Evolutionary conservation across 306 rosid species (phyloP).

Genomic region (Lathyrus tuberosus): DNA sequence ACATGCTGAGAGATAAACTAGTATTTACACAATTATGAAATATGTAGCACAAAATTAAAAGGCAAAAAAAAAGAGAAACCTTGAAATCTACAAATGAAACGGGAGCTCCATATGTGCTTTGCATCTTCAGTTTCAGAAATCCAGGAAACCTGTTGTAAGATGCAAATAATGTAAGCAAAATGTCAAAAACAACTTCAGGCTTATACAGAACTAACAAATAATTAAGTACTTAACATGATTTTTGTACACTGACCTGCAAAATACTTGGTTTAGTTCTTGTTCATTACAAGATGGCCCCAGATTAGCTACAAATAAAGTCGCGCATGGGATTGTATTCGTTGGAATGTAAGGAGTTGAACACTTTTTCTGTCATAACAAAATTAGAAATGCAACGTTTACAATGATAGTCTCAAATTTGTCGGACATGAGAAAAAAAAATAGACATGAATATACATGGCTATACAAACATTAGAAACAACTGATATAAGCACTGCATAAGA

Average conservation of each 20-base stretch:
- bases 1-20: background rate
- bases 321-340: constrained; percentile 65
- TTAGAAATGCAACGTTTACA: constrained; percentile 3
- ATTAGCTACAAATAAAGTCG: constrained; percentile 93
- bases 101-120: constrained; percentile 89
- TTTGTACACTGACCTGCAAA: constrained; percentile 67
- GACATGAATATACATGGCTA: background rate
- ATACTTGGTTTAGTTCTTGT: constrained; percentile 76
- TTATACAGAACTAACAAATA: constrained; percentile 24
- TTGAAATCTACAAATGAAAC: constrained; percentile 97
- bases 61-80: constrained; percentile 46
- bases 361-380: constrained; percentile 46
- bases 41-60: constrained; percentile 21
- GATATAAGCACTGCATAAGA: background rate
- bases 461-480: constrained; percentile 26
- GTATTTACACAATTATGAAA: constrained; percentile 6
- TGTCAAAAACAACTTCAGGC: background rate
- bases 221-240: background rate
- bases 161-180: background rate
- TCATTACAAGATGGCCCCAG: constrained; percentile 88
- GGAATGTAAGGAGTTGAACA: constrained; percentile 52
- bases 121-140: constrained; percentile 89
- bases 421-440: too few relatives aligned
- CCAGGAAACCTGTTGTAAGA: constrained; percentile 72
- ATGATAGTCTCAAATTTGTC: constrained; percentile 15